Percentiles rank a stretch among this genome's conserved stretches.
phyloP scores from a whole-genome alignment of 108 stramenopile species.

The Pseudonitzschia delicatissima region DNA sequence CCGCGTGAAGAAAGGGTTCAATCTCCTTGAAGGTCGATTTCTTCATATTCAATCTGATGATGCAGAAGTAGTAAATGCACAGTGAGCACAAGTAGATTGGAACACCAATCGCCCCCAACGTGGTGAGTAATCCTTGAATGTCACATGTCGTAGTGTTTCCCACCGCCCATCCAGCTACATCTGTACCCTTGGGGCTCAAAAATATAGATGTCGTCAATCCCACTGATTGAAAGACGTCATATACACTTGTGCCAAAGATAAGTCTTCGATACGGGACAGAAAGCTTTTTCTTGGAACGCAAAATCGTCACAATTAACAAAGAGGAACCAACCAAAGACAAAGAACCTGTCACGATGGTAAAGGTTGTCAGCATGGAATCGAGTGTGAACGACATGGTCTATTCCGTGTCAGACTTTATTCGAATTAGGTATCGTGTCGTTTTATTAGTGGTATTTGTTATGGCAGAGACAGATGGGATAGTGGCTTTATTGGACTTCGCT shows the following conservation, averaged over 20 bases:
- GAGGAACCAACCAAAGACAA: not conserved
- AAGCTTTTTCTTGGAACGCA: not conserved
- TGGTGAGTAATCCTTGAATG: conserved; percentile 1
- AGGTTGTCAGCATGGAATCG: too few species aligned
- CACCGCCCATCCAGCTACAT: not conserved
- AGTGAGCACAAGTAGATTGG: conserved; percentile 1
- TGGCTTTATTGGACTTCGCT: too few species aligned
- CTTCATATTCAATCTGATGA: not conserved
- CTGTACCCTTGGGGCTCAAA: not conserved
- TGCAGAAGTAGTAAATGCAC: not conserved
- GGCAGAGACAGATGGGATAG: too few species aligned
- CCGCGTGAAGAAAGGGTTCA: conserved; percentile 3
- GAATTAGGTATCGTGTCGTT: too few species aligned
- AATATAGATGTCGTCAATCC: not conserved
- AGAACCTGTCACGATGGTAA: not conserved
- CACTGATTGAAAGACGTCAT: not conserved
- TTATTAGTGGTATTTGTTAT: too few species aligned
- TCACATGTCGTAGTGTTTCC: not conserved
- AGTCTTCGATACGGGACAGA: not conserved
- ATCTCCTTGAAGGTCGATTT: not conserved
- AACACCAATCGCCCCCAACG: not conserved
- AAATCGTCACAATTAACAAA: not conserved
- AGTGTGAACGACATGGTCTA: too few species aligned
- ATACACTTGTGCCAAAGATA: not conserved
- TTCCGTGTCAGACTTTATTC: too few species aligned